phyloP scores from a whole-genome alignment of 1,139 yeast species.

The Scheffersomyces quercinus region DNA sequence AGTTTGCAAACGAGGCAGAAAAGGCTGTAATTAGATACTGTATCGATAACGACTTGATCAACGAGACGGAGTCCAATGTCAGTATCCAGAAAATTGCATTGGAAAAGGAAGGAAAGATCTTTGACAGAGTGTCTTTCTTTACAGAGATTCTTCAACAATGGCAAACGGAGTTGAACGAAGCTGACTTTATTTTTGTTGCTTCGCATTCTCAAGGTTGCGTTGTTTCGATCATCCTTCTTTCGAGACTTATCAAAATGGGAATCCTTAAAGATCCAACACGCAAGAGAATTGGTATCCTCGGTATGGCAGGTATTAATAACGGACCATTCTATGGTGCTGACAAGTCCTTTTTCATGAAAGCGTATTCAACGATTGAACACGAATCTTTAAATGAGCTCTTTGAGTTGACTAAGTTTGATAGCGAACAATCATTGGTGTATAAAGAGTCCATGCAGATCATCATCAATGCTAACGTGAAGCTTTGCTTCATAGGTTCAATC shows the following conservation, averaged over 20 bases:
- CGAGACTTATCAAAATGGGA: conserved; percentile 70
- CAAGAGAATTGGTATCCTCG: conserved; percentile 70
- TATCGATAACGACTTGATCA: conserved; percentile 48
- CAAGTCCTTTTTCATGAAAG: conserved; percentile 78
- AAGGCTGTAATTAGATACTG: conserved; percentile 75
- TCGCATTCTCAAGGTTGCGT: conserved; percentile 97
- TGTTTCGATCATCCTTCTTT: conserved; percentile 76
- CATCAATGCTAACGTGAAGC: conserved; percentile 69
- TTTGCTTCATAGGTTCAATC: conserved; percentile 81
- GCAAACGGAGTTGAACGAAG: conserved; percentile 66
- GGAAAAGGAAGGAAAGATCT: conserved; percentile 89
- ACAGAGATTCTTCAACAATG: conserved; percentile 71
- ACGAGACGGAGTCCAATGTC: conserved; percentile 41
- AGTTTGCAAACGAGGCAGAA: conserved; percentile 87
- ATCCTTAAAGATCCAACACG: conserved; percentile 49
- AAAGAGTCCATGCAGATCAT: conserved; percentile 66
- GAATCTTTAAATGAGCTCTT: conserved; percentile 84
- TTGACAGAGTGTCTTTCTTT: conserved; percentile 81
- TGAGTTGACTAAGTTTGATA: conserved; percentile 77
- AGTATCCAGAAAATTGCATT: conserved; percentile 87
- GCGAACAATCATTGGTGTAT: conserved; percentile 70
- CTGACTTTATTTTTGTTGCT: conserved; percentile 86
- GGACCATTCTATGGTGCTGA: conserved; percentile 94
- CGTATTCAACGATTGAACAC: conserved; percentile 86
- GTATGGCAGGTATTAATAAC: conserved; percentile 94